A percentile compares a stretch with the other conserved stretches of the same genome.
phyloP scores from a whole-genome alignment of 352 stramenopile genomes.

The Phytophthora brassicae region DNA sequence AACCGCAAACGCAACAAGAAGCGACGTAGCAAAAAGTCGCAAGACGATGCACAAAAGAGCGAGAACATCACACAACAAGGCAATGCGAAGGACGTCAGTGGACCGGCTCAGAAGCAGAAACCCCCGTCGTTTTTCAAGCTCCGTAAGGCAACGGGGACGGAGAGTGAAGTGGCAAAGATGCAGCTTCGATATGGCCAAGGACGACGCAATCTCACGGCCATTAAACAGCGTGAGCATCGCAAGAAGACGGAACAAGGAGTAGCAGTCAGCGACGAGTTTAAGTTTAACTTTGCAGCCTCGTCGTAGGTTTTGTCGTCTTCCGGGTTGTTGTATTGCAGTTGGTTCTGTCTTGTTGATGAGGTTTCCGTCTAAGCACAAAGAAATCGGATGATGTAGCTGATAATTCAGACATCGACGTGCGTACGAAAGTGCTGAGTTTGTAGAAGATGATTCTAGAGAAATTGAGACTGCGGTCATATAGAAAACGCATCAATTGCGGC shows the following conservation, averaged over 20 bases:
- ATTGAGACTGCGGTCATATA: too few relatives aligned
- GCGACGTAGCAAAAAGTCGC: slow-evolving; percentile 16
- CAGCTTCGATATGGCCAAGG: slow-evolving; percentile 67
- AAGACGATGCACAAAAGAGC: slow-evolving; percentile 11
- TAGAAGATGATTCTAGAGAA: too few relatives aligned
- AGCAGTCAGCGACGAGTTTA: slow-evolving; percentile 21
- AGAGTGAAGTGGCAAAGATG: slow-evolving; percentile 74
- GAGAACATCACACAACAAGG: slow-evolving; percentile 11
- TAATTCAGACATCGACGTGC: not conserved
- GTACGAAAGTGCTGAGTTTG: not conserved
- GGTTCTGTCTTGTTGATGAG: not conserved
- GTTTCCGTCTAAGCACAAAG: not conserved
- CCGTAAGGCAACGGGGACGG: slow-evolving; percentile 58
- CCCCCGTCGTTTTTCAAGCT: slow-evolving; percentile 57
- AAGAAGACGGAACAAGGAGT: slow-evolving; percentile 17
- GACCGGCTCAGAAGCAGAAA: slow-evolving; percentile 25
- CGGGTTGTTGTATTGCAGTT: not conserved
- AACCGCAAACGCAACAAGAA: slow-evolving; percentile 41
- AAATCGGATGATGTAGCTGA: not conserved
- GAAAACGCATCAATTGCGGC: too few relatives aligned
- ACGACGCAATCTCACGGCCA: slow-evolving; percentile 54
- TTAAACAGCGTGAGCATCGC: slow-evolving; percentile 48
- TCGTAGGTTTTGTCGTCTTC: too few relatives aligned
- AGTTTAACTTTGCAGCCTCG: slow-evolving; percentile 38
- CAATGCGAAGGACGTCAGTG: slow-evolving; percentile 19